phyloP scores from a whole-genome alignment of 2,329 filamentous ascomycete genomes.

The Beauveria sp. region DNA sequence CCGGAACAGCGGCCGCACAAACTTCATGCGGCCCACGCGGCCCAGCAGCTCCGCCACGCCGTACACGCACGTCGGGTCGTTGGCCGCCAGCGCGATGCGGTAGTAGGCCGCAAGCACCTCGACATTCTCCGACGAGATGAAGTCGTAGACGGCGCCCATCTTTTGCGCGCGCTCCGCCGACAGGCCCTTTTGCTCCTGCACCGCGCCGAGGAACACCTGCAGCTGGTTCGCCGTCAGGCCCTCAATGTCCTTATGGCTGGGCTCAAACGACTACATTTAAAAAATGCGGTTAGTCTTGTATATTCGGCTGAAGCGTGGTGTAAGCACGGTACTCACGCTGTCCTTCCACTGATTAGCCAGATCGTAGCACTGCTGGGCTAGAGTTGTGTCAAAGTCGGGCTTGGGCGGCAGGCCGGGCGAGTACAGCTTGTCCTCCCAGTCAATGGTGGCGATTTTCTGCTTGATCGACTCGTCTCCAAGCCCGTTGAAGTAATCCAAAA shows the following conservation, averaged over 20 bases:
- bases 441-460: constrained; percentile 62
- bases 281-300: background rate
- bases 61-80: constrained; percentile 60
- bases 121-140: constrained; percentile 70
- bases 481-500: constrained; percentile 72
- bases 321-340: constrained; percentile 31
- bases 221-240: constrained; percentile 79
- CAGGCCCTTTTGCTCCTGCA: constrained; percentile 60
- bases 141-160: constrained; percentile 69
- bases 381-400: constrained; percentile 80
- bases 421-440: constrained; percentile 90
- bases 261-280: constrained; percentile 47
- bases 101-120: constrained; percentile 80
- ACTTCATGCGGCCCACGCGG: constrained; percentile 91
- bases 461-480: constrained; percentile 54
- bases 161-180: constrained; percentile 56
- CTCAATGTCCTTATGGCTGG: constrained; percentile 59
- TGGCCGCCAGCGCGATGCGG: constrained; percentile 67
- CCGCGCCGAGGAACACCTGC: constrained; percentile 78
- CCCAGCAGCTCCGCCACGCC: constrained; percentile 70
- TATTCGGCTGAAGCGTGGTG: background rate
- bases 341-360: constrained; percentile 77
- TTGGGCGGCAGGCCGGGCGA: constrained; percentile 82
- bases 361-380: constrained; percentile 78
- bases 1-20: constrained; percentile 78